Evolutionary conservation across 2,329 filamentous ascomycete species (phyloP), one percentile per base, ranked within the genome.

Genomic region (Sclerotinia nivalis): DNA sequence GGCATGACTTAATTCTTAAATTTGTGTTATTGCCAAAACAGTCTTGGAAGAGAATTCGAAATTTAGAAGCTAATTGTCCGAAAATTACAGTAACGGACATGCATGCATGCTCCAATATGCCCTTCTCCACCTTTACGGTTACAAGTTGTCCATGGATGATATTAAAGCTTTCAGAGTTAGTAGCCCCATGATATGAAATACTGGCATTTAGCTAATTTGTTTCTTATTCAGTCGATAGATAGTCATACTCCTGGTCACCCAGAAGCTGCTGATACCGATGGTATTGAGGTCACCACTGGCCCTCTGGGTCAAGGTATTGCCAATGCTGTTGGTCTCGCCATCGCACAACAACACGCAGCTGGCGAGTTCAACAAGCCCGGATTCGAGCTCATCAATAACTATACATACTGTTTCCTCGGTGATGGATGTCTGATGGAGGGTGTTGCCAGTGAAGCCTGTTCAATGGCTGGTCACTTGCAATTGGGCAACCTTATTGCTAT

Each of bases 41-140:
- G 7, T 40, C 12, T 52, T 28, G 9, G 20, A 50, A 9, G 22
- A 28, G n/a, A 8, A 15, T 28, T 12, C 20, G 31, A 56, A 49
- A 18, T 25, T 10, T 8, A 55, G 37, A 67, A 50, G 54, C 62
- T 70, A 31, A 67, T 52, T 64, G 61, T 49, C 62, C 45, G 34
- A 56, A 50, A 54, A 31, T 31, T 22, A 66, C 78, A 97, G 94
- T 73, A 99, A 99, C 87, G 96, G 96, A 77, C 96, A 99, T 85
- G 96, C 91, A 78, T 99, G 96, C 89, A 97, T 99, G 94, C 93
- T 99, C 72, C 96, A 97, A 83, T 99, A 99, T 90, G 92, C 95
- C 79, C 88, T 99, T 77, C 91, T 99, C 79, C 96, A 99, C 86
- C 87, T 99, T 70, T 97, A 94, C 83, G 96, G 96, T 82, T 99